Base-by-base conservation (phyloP, 2,329 filamentous ascomycete species). In the Berkeleyomyces rouxiae region DNA sequence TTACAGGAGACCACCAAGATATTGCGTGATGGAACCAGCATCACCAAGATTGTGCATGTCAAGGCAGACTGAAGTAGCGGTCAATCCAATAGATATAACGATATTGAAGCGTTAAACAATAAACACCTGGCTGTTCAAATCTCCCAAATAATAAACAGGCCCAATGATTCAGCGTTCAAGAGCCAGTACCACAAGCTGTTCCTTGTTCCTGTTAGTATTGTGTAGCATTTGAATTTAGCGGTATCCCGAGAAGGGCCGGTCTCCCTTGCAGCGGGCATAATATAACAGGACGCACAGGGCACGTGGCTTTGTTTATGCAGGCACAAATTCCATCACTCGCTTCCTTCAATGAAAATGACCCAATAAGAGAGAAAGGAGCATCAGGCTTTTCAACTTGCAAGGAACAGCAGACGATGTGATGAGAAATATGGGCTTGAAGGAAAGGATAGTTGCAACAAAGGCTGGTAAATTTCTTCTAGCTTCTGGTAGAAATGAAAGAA, bases 21-120 rank as follows among this genome's bases (percentile, higher is more conserved):
- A 0, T 71, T 90, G 23, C 75, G 77, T 31, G 86, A 90, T 70
- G 86, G 86, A 0, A 89, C 84, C 0, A 79, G 77, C 1, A 78
- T 89, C 60, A 88, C 82, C 0, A 81, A 77, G 65, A 73, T 88
- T 6, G 70, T 77, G 23, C 72, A 72, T 23, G 40, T 58, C 6
- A 43, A 61, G 36, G 23, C 42, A 13, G 60, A 65, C 43, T 63
- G 47, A 58, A 43, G 13, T 13, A 37, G 51, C 51, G 51, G 33
- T 55, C 51, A 55, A n/a, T 31, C 39, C n/a, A 16, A 23, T 23
- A 23, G 23, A 53, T 13, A 9, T 33, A 10, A 37, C 11, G 7
- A 7, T 16, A 6, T 31, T 33, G 31, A 16, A 53, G 23, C 23
- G 23, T 23, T 10, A 4, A 13, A 23, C 33, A 53, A 53, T 37